A percentile compares a stretch with the other conserved stretches of the same genome.
These are phyloP conservation scores for Penicillium sp. DNA, from an alignment of 2,329 filamentous ascomycete genomes.

Conservation along the genomic window DNA sequence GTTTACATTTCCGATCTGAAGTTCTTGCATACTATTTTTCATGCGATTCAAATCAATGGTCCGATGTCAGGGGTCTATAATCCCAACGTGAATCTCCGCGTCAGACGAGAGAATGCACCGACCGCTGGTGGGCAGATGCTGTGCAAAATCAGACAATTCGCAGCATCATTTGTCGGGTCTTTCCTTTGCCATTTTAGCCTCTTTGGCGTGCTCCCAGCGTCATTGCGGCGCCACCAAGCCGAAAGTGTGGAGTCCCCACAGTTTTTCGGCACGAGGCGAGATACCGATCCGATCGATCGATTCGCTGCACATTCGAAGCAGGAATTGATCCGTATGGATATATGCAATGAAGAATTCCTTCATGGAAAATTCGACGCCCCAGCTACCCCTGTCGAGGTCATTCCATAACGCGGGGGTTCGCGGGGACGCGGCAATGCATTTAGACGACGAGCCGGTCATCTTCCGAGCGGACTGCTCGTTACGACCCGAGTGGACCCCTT, in stretches of 20 bases:
- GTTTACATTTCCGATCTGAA: no score
- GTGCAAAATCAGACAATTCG: background rate
- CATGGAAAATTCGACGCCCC: background rate
- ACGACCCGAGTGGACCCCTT: background rate
- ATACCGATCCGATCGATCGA: background rate
- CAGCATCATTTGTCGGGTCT: background rate
- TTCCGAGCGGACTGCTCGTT: conserved; percentile 1
- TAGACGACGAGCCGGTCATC: conserved; percentile 1
- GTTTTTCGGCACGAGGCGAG: background rate
- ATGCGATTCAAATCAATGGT: background rate
- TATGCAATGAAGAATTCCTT: background rate
- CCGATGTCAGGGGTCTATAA: background rate
- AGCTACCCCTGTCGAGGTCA: background rate
- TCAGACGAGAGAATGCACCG: background rate
- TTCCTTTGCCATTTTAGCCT: conserved; percentile 10
- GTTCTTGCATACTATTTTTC: no score
- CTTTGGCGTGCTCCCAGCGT: conserved; percentile 8
- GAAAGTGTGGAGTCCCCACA: conserved; percentile 1
- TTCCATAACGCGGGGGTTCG: background rate
- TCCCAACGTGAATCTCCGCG: no score
- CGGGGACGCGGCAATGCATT: conserved; percentile 1
- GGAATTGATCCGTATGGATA: background rate
- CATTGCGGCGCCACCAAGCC: background rate
- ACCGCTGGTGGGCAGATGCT: background rate
- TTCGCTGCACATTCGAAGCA: background rate